Base-by-base conservation (phyloP, 495 filamentous ascomycete species). In the Penicillium bovifimosum region DNA sequence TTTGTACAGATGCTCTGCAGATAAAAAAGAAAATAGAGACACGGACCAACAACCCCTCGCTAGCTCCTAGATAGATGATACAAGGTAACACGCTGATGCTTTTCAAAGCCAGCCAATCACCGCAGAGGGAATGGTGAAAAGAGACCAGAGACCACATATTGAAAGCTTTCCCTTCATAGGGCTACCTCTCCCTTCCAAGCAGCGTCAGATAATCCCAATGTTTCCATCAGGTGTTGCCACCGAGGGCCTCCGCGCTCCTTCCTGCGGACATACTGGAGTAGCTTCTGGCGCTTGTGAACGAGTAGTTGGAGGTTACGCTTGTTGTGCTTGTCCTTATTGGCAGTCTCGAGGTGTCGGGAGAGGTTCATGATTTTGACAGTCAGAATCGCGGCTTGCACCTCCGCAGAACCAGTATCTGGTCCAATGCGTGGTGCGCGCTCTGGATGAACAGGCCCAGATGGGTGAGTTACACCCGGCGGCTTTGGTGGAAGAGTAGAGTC, bases 371-470 rank as follows among this genome's bases (percentile, higher is more conserved):
- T 99, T 76, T 96, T 96, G 41, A 88, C 80, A 8, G 93, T 99
- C 65, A 99, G 70, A 57, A 99, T 93, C n/a, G 90, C 91, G 56
- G 91, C 90, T 76, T 99, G 93, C 40, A 99, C 93, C 70, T 99
- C 93, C 16, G 86, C 85, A 48, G 86, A 92, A 3, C 93, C 93
- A 9, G 91, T 96, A 67, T 99, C 93, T 0, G 83, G 86, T 0
- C 93, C 93, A 10, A 86, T 85, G 6, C 93, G 85, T 14, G 83
- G 81, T 0, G 80, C 86, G 64, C 80, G 78, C 40, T 74, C 62
- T 4, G 56, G 61, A 33, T 65, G 65, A 13, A 51, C 54, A 6
- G 66, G 54, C 11, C 57, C 61, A 33, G 54, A 60, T 27, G 62
- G 55, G 44, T 67, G 50, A 42, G 58, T 38, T 29, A 66, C 49